Evolutionary conservation across 306 rosid genomes (phyloP), one percentile per base, ranked within the genome.

Genomic region (Vigna reflexopilosa): DNA sequence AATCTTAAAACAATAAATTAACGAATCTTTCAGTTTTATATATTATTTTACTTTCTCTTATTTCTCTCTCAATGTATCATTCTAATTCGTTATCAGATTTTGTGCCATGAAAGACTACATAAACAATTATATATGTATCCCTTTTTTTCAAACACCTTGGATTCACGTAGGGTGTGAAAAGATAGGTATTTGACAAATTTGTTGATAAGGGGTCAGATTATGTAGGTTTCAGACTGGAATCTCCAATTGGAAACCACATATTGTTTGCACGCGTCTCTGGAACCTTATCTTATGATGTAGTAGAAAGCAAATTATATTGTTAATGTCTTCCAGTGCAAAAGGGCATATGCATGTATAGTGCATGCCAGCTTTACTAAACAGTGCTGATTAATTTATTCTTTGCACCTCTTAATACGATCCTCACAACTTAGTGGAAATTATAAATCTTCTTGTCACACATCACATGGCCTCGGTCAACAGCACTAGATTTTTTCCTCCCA

Each of bases 341-440:
- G 59, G 49, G 20, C 22, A 38, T 48, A 28, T 67, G 65, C 32
- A 26, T 57, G 65, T 22, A 26, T 64, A 44, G 80, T 83, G 86
- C 86, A 51, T 79, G 83, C 77, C 86, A 83, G 83, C 83, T 49
- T 73, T 58, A 28, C 42, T 22, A 55, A 9, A 22, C 36, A 77
- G 49, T 82, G 79, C 56, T 42, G 14, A 9, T 47, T 70, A 78
- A 57, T 59, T 58, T 70, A 69, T 45, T 57, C 50, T 56, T 42
- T 55, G 81, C 47, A 40, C 67, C 67, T 0, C 34, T 67, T 67
- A 42, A 67, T 54, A 40, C 40, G 67, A 51, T 65, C 15, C 65
- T 62, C 56, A 44, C 3, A 4, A 34, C 34, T 45, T 10, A 3
- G 17, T 54, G 32, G 47, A 66, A 54, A 26, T 40, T 67, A 55